phyloP scores from a whole-genome alignment of 1,139 yeast species.

The Sporopachydermia cereana region DNA sequence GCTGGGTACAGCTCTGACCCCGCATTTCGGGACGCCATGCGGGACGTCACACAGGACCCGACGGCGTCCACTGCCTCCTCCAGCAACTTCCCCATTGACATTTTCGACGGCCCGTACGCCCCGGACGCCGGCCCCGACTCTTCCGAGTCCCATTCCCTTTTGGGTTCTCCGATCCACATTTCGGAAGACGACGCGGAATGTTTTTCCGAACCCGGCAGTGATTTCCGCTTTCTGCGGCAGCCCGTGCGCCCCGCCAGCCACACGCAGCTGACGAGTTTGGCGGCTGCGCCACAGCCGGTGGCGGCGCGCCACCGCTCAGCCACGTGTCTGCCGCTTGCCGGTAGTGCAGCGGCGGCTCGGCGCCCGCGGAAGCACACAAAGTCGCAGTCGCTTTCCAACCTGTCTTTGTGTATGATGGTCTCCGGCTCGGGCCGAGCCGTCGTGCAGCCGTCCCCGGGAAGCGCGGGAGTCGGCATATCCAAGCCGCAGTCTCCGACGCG shows the following conservation, averaged over 20 bases:
- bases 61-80: too few relatives aligned
- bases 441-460: neutral
- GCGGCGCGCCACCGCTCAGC: neutral
- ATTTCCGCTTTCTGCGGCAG: too few relatives aligned
- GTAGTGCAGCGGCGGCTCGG: neutral
- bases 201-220: neutral
- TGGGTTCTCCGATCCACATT: conserved; percentile 4
- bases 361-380: neutral
- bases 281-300: neutral
- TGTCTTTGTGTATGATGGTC: conserved; percentile 3
- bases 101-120: neutral
- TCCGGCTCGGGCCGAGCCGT: conserved; percentile 2
- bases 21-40: too few relatives aligned
- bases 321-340: neutral
- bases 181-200: neutral
- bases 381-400: conserved; percentile 1
- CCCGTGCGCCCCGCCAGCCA: neutral
- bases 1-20: neutral
- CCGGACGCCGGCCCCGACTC: neutral
- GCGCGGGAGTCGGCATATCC: neutral
- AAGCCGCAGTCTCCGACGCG: conserved; percentile 1
- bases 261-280: neutral
- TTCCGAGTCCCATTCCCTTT: neutral
- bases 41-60: too few relatives aligned
- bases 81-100: neutral